These are phyloP conservation scores for Harringtonia aguacate DNA, from an alignment of 2,329 filamentous ascomycete species.

Conservation along the genomic window DNA sequence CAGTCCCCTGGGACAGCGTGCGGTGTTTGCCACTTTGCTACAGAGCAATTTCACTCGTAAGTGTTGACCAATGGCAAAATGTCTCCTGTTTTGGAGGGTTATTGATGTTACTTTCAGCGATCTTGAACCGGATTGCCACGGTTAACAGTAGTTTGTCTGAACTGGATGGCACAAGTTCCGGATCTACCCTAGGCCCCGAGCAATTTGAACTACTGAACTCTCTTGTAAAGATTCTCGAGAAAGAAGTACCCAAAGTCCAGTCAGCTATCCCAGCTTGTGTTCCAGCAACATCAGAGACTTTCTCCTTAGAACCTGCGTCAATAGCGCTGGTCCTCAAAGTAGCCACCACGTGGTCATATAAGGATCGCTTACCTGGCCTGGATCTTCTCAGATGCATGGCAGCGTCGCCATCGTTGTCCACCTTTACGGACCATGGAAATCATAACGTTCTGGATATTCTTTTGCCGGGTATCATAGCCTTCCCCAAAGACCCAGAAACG, in stretches of 20 bases:
- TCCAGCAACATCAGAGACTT: slow-evolving; percentile 15
- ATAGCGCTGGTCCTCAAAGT: slow-evolving; percentile 60
- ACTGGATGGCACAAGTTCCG: slow-evolving; percentile 29
- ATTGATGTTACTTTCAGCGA: slow-evolving; percentile 3
- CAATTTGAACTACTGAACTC: slow-evolving; percentile 49
- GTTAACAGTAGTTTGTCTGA: slow-evolving; percentile 7
- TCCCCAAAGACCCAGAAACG: slow-evolving; percentile 20
- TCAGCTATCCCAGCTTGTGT: slow-evolving; percentile 24
- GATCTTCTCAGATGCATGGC: slow-evolving; percentile 81
- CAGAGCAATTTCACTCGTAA: slow-evolving; percentile 12
- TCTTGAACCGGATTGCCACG: slow-evolving; percentile 8
- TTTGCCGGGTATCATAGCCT: slow-evolving; percentile 18
- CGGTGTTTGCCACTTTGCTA: slow-evolving; percentile 9
- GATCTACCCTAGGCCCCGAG: slow-evolving; percentile 53
- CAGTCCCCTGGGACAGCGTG: slow-evolving; percentile 51
- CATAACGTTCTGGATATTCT: slow-evolving; percentile 50
- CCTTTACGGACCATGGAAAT: slow-evolving; percentile 39
- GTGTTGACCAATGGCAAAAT: not conserved
- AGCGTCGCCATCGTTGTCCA: slow-evolving; percentile 55
- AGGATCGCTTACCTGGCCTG: slow-evolving; percentile 70
- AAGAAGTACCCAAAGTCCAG: slow-evolving; percentile 4
- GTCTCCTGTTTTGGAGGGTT: too few relatives aligned
- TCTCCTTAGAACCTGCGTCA: slow-evolving; percentile 24
- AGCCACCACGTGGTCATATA: slow-evolving; percentile 67
- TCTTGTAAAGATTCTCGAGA: slow-evolving; percentile 54